These are phyloP conservation scores for Murraya koenigii DNA, from an alignment of 345 rosid genomes.

Conservation along the genomic window DNA sequence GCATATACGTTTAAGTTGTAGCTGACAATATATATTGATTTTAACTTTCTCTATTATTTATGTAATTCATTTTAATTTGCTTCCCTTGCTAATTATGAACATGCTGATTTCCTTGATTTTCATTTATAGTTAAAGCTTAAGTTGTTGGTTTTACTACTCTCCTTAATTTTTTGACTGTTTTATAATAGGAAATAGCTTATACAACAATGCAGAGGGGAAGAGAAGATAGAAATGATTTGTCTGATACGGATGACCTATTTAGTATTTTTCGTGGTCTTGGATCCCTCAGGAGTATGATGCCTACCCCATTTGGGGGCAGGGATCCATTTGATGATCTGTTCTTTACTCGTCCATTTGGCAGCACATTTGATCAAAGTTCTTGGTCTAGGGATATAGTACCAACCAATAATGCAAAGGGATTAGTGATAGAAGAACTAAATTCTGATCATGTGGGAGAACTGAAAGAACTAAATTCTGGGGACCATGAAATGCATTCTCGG, in stretches of 20 bases:
- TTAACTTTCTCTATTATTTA: not conserved
- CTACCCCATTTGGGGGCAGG: slow-evolving; percentile 55
- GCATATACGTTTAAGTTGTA: not conserved
- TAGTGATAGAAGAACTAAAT: slow-evolving; percentile 62
- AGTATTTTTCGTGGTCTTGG: slow-evolving; percentile 32
- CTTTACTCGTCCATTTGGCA: slow-evolving; percentile 53
- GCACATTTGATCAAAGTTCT: slow-evolving; percentile 22
- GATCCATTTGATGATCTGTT: slow-evolving; percentile 81
- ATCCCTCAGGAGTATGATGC: slow-evolving; percentile 27
- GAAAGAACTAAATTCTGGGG: slow-evolving; percentile 8
- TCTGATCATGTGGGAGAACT: slow-evolving; percentile 50
- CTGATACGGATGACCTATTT: slow-evolving; percentile 43
- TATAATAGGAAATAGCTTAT: not conserved
- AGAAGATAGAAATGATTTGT: slow-evolving; percentile 30
- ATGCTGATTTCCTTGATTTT: not conserved
- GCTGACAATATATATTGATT: not conserved
- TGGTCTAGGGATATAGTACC: slow-evolving; percentile 17
- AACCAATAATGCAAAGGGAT: slow-evolving; percentile 26
- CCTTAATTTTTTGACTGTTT: too few species aligned
- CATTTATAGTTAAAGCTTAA: not conserved
- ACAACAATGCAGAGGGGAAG: slow-evolving; percentile 49
- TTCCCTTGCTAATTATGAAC: not conserved
- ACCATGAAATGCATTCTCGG: slow-evolving; percentile 1
- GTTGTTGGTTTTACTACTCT: not conserved
- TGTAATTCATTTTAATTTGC: not conserved